Conservation (phyloP, 352 stramenopile genomes). For the Pythium aristosporum region DNA sequence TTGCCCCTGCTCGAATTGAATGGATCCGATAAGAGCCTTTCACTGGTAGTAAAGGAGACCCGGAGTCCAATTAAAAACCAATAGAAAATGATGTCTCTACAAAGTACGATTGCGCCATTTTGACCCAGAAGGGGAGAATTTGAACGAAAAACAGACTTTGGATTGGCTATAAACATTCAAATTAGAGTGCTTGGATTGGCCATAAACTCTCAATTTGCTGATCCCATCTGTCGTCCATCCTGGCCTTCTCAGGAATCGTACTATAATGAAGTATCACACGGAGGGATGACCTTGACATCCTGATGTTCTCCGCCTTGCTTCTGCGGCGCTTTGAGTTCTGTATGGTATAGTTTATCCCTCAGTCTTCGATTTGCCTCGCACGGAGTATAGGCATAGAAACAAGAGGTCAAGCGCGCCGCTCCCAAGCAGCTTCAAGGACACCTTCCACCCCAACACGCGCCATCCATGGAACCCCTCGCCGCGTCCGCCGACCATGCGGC, state of each 20-base stretch:
- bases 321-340: slow-evolving; percentile 41
- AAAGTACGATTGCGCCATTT: slow-evolving; percentile 27
- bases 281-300: slow-evolving; percentile 31
- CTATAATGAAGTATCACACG: neutral
- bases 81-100: neutral
- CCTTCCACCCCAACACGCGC: neutral
- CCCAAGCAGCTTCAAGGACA: slow-evolving; percentile 25
- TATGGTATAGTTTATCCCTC: slow-evolving; percentile 79
- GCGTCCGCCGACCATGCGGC: slow-evolving; percentile 55
- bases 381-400: slow-evolving; percentile 87
- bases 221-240: slow-evolving; percentile 20
- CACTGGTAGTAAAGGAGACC: slow-evolving; percentile 18
- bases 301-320: neutral
- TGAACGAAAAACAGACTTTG: neutral
- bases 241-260: neutral
- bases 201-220: neutral
- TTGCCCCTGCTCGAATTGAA: slow-evolving; percentile 13
- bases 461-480: slow-evolving; percentile 71
- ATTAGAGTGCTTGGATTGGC: neutral
- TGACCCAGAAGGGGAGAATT: slow-evolving; percentile 14
- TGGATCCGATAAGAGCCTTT: slow-evolving; percentile 1
- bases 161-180: slow-evolving; percentile 17
- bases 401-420: slow-evolving; percentile 39
- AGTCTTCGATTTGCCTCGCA: slow-evolving; percentile 73
- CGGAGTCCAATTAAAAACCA: slow-evolving; percentile 4